Percentiles rank a stretch among this genome's conserved stretches.
phyloP scores from a whole-genome alignment of 371 early-diverging fungal genomes.

The Mortierella sp. region DNA sequence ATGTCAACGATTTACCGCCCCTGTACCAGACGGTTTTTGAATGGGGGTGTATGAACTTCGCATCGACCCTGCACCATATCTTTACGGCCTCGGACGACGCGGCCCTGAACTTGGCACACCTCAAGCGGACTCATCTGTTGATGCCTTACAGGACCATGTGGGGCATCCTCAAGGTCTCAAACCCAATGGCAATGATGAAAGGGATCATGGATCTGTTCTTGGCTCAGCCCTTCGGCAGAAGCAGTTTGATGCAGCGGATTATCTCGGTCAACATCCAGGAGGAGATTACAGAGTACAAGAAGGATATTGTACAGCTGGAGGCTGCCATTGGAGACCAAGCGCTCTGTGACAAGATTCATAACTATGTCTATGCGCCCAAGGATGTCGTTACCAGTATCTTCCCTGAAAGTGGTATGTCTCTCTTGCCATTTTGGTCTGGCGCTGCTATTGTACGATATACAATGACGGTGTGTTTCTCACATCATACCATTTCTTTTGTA shows the following conservation, averaged over 20 bases:
- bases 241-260: conserved; percentile 75
- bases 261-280: conserved; percentile 68
- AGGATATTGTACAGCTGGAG: conserved; percentile 67
- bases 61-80: conserved; percentile 72
- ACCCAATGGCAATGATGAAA: conserved; percentile 76
- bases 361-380: conserved; percentile 64
- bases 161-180: conserved; percentile 70
- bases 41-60: conserved; percentile 78
- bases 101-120: conserved; percentile 65
- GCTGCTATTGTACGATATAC: not conserved
- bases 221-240: conserved; percentile 77
- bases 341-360: conserved; percentile 70
- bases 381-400: conserved; percentile 49
- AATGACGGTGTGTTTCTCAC: too few species aligned
- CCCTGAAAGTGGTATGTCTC: conserved; percentile 30
- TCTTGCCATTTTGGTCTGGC: not conserved
- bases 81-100: conserved; percentile 74
- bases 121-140: conserved; percentile 71
- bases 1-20: conserved; percentile 63
- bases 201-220: conserved; percentile 74
- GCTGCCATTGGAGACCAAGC: conserved; percentile 62
- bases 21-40: conserved; percentile 70
- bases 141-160: conserved; percentile 76
- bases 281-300: conserved; percentile 64
- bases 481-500: too few species aligned